Evolutionary conservation across 345 rosid genomes (phyloP), one percentile per base, ranked within the genome.

Genomic region (Eucalyptus regnans): DNA sequence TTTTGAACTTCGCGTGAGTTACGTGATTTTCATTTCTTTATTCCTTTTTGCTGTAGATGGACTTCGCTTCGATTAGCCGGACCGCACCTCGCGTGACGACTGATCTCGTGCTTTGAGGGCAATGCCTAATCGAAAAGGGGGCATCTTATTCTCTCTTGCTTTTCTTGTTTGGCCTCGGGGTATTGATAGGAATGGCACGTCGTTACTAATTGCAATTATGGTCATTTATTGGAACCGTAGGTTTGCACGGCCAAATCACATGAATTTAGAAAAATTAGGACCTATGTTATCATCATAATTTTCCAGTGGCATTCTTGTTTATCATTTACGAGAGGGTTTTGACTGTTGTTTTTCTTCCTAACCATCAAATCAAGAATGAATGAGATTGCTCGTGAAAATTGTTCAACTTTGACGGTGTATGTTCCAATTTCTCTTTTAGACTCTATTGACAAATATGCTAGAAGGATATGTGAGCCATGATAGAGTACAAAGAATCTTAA

Each of bases 331-430:
- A 12, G 14, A 62, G 68, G 22, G 20, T 66, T 68, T 33, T 4
- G 20, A 68, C 44, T 0, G 6, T 41, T 33, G 44, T 1, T 17
- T 68, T 9, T 33, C 80, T 68, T 10, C 43, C 41, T 31, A 8
- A 8, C 43, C 43, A 33, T 33, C 80, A 33, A 16, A 5, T 33
- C 43, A 5, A 68, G 23, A 68, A 6, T 14, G 11, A 68, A 68
- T 33, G 8, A 31, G 12, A 17, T 17, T 5, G 6, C 25, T 8
- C 0, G 12, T 33, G 80, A 68, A 68, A 2, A 68, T 68, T 68
- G 23, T 68, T 66, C 0, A 31, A 68, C 0, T 8, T 8, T 8
- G 43, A 31, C 2, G 1, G 2, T 17, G 7, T 8, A 68, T 16
- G 80, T 16, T 17, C 7, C 3, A 0, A 66, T n/a, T 15, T 31